These are phyloP conservation scores for Diaporthe destruens DNA, from an alignment of 2,329 filamentous ascomycete genomes.

Conservation along the genomic window DNA sequence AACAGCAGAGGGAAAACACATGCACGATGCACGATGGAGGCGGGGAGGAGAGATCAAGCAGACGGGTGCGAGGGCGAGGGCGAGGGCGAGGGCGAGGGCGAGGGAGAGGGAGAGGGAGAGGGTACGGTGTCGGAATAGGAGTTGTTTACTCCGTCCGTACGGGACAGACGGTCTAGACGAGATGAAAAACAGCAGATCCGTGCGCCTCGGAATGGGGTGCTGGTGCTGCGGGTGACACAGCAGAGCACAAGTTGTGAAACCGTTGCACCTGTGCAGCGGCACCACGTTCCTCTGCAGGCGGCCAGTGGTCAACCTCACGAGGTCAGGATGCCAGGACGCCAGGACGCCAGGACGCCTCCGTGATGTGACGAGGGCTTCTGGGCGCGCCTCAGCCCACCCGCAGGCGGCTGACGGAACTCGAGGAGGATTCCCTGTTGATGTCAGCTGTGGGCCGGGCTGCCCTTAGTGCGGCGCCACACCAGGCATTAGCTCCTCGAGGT, in stretches of 20 bases:
- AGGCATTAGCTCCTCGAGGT: not conserved
- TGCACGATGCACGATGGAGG: not conserved
- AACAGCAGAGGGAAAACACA: not conserved
- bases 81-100: too few species aligned
- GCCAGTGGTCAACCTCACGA: constrained; percentile 18
- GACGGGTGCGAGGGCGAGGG: too few species aligned
- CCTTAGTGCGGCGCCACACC: constrained; percentile 4
- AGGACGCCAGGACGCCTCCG: constrained; percentile 1
- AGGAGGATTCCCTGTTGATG: not conserved
- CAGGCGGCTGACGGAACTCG: constrained; percentile 7
- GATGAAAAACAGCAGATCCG: constrained; percentile 31
- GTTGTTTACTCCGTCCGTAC: not conserved
- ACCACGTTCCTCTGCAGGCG: constrained; percentile 9
- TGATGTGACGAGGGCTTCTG: constrained; percentile 21
- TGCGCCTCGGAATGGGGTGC: constrained; percentile 32
- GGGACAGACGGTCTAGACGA: constrained; percentile 24
- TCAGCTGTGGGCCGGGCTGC: too few species aligned
- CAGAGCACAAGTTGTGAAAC: constrained; percentile 39
- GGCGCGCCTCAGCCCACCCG: not conserved
- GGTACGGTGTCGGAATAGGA: not conserved
- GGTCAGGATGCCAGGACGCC: not conserved
- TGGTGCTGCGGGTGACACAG: constrained; percentile 32
- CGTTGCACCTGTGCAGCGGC: constrained; percentile 21
- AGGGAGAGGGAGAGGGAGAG: not conserved
- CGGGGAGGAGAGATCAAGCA: too few species aligned